Evolutionary conservation across 768 basidiomycete species (phyloP).

Genomic region (Termitomyces sp.): DNA sequence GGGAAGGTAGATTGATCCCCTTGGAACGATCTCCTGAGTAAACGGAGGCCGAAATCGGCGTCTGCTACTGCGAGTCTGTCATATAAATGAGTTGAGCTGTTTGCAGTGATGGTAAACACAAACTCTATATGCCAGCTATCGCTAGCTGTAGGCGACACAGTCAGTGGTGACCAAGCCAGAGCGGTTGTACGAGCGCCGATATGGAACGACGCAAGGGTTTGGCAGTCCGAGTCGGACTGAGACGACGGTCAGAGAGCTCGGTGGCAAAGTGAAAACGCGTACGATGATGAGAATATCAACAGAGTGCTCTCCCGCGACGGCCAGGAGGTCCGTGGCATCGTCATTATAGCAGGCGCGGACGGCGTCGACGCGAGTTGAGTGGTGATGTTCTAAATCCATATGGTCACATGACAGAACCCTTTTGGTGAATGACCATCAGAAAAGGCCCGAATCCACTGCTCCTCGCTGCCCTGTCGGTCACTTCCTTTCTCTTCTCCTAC

Average conservation of each 20-base stretch:
- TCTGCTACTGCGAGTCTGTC: slow-evolving; percentile 62
- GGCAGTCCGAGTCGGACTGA: slow-evolving; percentile 38
- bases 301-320: slow-evolving; percentile 67
- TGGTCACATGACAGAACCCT: slow-evolving; percentile 7
- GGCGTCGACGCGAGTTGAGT: slow-evolving; percentile 54
- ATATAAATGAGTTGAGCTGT: neutral
- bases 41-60: slow-evolving; percentile 63
- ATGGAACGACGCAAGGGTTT: slow-evolving; percentile 63
- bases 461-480: slow-evolving; percentile 47
- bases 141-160: slow-evolving; percentile 58
- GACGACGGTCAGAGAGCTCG: slow-evolving; percentile 1
- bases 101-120: slow-evolving; percentile 14
- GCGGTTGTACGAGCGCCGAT: slow-evolving; percentile 67
- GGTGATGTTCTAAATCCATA: slow-evolving; percentile 59
- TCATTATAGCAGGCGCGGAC: slow-evolving; percentile 59
- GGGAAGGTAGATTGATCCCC: slow-evolving; percentile 49
- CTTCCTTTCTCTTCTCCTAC: slow-evolving; percentile 55
- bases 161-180: slow-evolving; percentile 70
- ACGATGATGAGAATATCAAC: slow-evolving; percentile 66
- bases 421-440: slow-evolving; percentile 16
- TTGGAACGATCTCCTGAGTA: slow-evolving; percentile 51
- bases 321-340: slow-evolving; percentile 64
- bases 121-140: slow-evolving; percentile 74
- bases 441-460: slow-evolving; percentile 59
- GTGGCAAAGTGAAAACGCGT: slow-evolving; percentile 19